Percentiles rank a stretch among this genome's conserved stretches.
These are phyloP conservation scores for Starmerella bombi DNA, from an alignment of 805 yeast genomes.

Conservation along the genomic window DNA sequence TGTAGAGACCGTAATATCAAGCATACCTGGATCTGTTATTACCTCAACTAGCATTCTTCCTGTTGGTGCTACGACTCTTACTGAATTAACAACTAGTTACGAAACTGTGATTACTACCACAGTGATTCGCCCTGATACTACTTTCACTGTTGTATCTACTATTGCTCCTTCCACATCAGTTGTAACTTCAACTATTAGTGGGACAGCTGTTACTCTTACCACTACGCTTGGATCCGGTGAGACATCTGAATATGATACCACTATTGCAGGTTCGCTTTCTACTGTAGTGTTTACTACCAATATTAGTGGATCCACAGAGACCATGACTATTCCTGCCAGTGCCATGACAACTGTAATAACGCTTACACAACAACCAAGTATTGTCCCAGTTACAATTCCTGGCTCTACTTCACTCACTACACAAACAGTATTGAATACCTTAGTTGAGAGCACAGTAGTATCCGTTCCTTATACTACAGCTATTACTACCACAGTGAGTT, in stretches of 20 bases:
- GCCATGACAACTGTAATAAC: slow-evolving; percentile 11
- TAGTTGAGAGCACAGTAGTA: not conserved
- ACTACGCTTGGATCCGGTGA: slow-evolving; percentile 10
- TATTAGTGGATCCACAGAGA: slow-evolving; percentile 1
- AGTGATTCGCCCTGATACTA: slow-evolving; percentile 1
- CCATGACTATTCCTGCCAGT: not conserved
- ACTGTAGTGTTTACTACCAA: slow-evolving; percentile 5
- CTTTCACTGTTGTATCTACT: slow-evolving; percentile 2
- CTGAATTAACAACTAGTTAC: slow-evolving; percentile 3
- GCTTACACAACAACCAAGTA: slow-evolving; percentile 7
- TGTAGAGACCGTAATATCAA: slow-evolving; percentile 1
- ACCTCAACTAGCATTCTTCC: slow-evolving; percentile 1
- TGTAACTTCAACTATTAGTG: slow-evolving; percentile 8
- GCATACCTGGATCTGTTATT: slow-evolving; percentile 2
- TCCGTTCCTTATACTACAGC: not conserved
- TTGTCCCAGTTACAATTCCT: slow-evolving; percentile 13
- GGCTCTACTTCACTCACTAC: slow-evolving; percentile 2
- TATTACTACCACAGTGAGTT: not conserved
- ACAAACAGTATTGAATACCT: not conserved
- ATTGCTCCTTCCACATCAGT: slow-evolving; percentile 5
- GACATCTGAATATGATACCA: slow-evolving; percentile 2
- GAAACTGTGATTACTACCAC: slow-evolving; percentile 9
- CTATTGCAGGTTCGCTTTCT: slow-evolving; percentile 10
- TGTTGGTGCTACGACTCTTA: slow-evolving; percentile 4
- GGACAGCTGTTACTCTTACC: slow-evolving; percentile 5